Percentiles rank a stretch among this genome's conserved stretches.
These are phyloP conservation scores for Exophiala alcalophila DNA, from an alignment of 2,329 filamentous ascomycete species.

Conservation along the genomic window DNA sequence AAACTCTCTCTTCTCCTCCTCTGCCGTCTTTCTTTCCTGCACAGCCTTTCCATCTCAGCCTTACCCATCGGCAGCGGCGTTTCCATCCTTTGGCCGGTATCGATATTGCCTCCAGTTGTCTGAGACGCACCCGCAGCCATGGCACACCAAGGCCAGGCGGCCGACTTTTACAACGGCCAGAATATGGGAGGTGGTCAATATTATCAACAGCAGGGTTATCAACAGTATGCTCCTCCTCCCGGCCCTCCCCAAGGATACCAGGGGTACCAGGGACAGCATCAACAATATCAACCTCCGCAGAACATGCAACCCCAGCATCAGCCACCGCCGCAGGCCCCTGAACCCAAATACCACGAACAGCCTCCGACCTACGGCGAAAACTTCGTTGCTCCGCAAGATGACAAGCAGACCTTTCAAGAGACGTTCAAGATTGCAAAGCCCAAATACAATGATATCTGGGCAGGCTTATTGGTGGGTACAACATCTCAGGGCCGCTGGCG, in stretches of 20 bases:
- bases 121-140: no score
- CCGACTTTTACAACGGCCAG: slow-evolving; percentile 27
- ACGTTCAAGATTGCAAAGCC: slow-evolving; percentile 77
- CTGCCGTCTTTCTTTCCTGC: background rate
- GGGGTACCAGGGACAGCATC: slow-evolving; percentile 17
- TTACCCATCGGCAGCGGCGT: background rate
- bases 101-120: background rate
- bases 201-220: slow-evolving; percentile 17
- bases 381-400: slow-evolving; percentile 39
- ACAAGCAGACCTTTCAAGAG: slow-evolving; percentile 66
- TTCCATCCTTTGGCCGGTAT: background rate
- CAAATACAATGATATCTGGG: slow-evolving; percentile 92
- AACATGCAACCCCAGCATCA: slow-evolving; percentile 18
- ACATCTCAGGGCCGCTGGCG: slow-evolving; percentile 12
- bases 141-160: slow-evolving; percentile 30
- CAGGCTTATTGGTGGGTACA: slow-evolving; percentile 65
- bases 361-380: slow-evolving; percentile 42
- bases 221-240: slow-evolving; percentile 20
- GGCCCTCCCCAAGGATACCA: slow-evolving; percentile 24
- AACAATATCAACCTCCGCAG: slow-evolving; percentile 19
- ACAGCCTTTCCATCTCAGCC: no score
- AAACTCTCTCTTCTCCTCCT: background rate
- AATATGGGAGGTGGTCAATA: slow-evolving; percentile 8
- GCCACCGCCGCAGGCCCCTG: slow-evolving; percentile 20
- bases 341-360: slow-evolving; percentile 24